These are phyloP conservation scores for Beauveria caledonica DNA, from an alignment of 2,329 filamentous ascomycete genomes.

Conservation along the genomic window DNA sequence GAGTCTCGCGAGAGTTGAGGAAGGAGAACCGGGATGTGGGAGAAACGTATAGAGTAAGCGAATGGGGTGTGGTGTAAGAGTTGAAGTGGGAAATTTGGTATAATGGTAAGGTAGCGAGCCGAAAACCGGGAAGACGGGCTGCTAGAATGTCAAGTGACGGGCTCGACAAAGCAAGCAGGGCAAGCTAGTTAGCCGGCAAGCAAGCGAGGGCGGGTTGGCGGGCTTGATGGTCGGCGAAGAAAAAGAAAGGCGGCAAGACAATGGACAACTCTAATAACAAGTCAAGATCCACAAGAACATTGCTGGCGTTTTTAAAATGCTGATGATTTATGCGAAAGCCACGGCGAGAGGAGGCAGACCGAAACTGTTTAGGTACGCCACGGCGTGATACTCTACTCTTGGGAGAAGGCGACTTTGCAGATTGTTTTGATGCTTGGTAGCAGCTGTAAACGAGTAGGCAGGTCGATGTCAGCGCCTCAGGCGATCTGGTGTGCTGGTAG, in stretches of 20 bases:
- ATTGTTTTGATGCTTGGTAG: too few species aligned
- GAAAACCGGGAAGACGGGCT: background rate
- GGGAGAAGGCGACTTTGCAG: too few species aligned
- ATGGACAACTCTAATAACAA: background rate
- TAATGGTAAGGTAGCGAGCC: conserved; percentile 9
- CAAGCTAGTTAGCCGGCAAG: background rate
- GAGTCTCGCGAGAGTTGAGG: background rate
- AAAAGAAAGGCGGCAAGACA: conserved; percentile 2
- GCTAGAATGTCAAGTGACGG: background rate
- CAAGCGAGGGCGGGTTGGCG: background rate
- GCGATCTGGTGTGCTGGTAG: too few species aligned
- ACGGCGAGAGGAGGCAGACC: background rate
- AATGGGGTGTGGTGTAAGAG: background rate
- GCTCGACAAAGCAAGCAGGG: background rate
- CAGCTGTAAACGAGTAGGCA: too few species aligned
- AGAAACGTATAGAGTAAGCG: background rate
- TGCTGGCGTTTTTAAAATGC: background rate
- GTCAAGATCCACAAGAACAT: conserved; percentile 1
- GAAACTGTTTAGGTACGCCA: too few species aligned
- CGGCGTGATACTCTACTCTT: too few species aligned
- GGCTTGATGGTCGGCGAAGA: background rate
- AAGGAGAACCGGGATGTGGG: background rate
- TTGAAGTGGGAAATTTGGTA: background rate
- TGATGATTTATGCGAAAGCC: background rate
- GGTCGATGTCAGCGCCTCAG: too few species aligned